Percentiles rank a stretch among this genome's conserved stretches.
Conservation (phyloP, 2,329 filamentous ascomycete genomes). For the Aspergillus fischeri region DNA sequence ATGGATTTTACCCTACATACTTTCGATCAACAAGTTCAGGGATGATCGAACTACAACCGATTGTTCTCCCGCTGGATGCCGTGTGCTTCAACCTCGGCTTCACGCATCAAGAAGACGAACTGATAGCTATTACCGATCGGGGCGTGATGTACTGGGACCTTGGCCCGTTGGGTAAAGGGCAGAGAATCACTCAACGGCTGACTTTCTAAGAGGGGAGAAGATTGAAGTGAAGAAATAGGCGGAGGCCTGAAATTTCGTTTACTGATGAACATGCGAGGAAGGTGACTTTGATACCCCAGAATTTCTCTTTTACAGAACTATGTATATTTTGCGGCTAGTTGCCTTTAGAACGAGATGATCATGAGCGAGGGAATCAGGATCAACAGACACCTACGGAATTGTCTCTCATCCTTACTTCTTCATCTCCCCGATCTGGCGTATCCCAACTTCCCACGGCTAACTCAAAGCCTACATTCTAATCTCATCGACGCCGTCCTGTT, state of each 20-base stretch:
- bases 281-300: background rate
- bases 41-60: slow-evolving; percentile 29
- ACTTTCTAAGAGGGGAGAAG: background rate
- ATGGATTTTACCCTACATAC: slow-evolving; percentile 30
- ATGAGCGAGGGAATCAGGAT: background rate
- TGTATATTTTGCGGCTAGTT: background rate
- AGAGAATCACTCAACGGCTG: slow-evolving; percentile 12
- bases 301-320: background rate
- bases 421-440: too few species aligned
- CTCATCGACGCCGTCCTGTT: too few species aligned
- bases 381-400: background rate
- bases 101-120: slow-evolving; percentile 32
- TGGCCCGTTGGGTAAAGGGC: slow-evolving; percentile 24
- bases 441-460: too few species aligned
- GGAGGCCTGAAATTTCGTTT: background rate
- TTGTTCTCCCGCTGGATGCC: slow-evolving; percentile 31
- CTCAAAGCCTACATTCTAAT: too few species aligned
- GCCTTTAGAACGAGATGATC: background rate
- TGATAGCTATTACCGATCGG: slow-evolving; percentile 40
- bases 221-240: background rate
- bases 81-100: slow-evolving; percentile 38
- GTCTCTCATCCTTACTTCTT: too few species aligned
- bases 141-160: slow-evolving; percentile 39
- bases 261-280: background rate
- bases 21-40: slow-evolving; percentile 18